A percentile compares a stretch with the other conserved stretches of the same genome.
Evolutionary conservation across 257 asterid genomes (phyloP).

Genomic region (Solanum acaule): DNA sequence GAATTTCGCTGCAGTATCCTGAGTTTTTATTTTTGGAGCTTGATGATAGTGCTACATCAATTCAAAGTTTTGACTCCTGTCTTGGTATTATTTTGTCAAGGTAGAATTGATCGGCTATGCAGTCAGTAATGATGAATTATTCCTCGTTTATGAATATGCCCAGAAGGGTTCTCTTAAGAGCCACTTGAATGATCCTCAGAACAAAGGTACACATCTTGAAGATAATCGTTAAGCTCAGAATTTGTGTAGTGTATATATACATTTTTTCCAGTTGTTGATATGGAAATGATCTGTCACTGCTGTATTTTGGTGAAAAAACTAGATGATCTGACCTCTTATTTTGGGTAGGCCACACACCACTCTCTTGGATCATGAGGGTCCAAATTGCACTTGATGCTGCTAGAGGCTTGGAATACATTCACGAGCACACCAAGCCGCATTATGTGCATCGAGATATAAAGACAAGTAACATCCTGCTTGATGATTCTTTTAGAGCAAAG

Average conservation of each 20-base stretch:
- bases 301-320: neutral
- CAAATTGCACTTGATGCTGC: conserved; percentile 99
- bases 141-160: conserved; percentile 83
- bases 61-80: conserved; percentile 14
- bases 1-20: neutral
- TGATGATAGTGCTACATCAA: neutral
- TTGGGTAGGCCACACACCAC: conserved; percentile 64
- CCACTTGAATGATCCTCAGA: conserved; percentile 89
- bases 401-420: conserved; percentile 92
- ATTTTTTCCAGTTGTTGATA: neutral
- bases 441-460: conserved; percentile 95
- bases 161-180: conserved; percentile 85
- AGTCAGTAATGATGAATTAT: conserved; percentile 67
- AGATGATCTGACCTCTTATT: neutral
- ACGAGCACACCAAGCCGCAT: conserved; percentile 95
- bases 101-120: conserved; percentile 95
- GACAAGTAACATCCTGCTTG: conserved; percentile 86
- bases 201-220: conserved; percentile 43
- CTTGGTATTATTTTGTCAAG: conserved; percentile 39
- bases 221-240: neutral
- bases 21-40: neutral
- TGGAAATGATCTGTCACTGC: neutral
- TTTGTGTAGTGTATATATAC: neutral
- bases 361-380: conserved; percentile 89
- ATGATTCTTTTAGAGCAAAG: conserved; percentile 84